phyloP scores from a whole-genome alignment of 768 basidiomycete genomes.

The Pisolithus sp. region DNA sequence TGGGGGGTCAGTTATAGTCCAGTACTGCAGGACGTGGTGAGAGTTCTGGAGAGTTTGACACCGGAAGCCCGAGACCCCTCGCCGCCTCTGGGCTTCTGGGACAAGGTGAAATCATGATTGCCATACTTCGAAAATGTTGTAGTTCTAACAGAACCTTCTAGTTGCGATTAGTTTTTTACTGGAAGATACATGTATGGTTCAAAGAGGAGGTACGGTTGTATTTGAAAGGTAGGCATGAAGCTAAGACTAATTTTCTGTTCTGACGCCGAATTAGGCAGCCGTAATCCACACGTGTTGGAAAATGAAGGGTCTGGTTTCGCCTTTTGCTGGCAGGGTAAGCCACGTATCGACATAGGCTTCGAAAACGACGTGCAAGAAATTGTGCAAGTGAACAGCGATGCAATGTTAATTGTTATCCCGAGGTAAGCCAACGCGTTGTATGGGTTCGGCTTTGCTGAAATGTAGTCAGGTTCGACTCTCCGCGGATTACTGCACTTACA shows the following conservation, averaged over 20 bases:
- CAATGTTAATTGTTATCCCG: constrained; percentile 79
- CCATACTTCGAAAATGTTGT: neutral
- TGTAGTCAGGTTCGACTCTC: constrained; percentile 18
- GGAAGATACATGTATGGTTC: constrained; percentile 67
- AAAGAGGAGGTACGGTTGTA: constrained; percentile 67
- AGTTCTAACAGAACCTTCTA: constrained; percentile 21
- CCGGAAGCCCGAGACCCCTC: constrained; percentile 76
- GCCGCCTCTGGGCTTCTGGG: constrained; percentile 88
- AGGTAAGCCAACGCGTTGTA: constrained; percentile 46
- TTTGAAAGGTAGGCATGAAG: constrained; percentile 63
- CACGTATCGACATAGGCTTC: constrained; percentile 63
- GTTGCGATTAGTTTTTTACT: constrained; percentile 79
- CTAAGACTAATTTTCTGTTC: neutral
- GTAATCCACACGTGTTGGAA: constrained; percentile 68
- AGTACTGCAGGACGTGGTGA: constrained; percentile 80
- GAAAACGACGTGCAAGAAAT: constrained; percentile 69
- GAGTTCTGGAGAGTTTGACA: constrained; percentile 74
- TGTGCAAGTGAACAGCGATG: constrained; percentile 75
- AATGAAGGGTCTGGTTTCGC: constrained; percentile 82
- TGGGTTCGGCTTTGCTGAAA: neutral
- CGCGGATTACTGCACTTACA: constrained; percentile 8
- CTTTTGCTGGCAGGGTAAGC: constrained; percentile 74
- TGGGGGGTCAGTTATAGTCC: constrained; percentile 90
- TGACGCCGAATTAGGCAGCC: constrained; percentile 50
- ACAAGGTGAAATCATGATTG: constrained; percentile 54